Evolutionary conservation across 352 stramenopile species (phyloP).

Genomic region (Phytophthora boehmeriae): DNA sequence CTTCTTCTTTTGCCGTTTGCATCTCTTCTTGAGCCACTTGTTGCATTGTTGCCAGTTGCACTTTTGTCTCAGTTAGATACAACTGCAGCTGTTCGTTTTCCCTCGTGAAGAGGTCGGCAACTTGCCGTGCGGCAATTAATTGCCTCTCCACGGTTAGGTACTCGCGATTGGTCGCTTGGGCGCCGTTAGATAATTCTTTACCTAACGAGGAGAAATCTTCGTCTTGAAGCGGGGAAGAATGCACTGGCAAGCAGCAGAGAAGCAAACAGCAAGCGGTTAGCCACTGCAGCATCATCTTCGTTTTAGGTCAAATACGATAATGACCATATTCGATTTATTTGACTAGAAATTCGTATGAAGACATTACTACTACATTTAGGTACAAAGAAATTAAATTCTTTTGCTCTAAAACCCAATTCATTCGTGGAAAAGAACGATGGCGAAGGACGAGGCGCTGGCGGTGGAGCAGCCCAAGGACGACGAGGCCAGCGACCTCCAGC

Average conservation of each 20-base stretch:
- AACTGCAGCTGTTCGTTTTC: constrained; percentile 29
- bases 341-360: neutral
- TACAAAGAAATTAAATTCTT: constrained; percentile 1
- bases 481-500: constrained; percentile 57
- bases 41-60: constrained; percentile 14
- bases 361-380: no score
- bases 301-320: neutral
- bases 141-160: constrained; percentile 25
- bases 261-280: no score
- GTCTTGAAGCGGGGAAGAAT: no score
- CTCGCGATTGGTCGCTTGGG: neutral
- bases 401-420: no score
- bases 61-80: constrained; percentile 24
- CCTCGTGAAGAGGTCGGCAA: constrained; percentile 27
- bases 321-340: neutral
- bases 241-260: no score
- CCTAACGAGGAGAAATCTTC: no score
- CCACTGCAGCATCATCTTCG: neutral
- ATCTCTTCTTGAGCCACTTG: constrained; percentile 23
- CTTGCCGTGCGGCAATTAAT: constrained; percentile 18
- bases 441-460: constrained; percentile 27
- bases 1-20: constrained; percentile 10
- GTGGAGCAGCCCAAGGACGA: constrained; percentile 49
- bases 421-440: no score
- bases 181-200: neutral